Evolutionary conservation across 2,329 filamentous ascomycete genomes (phyloP).

Genomic region (Pseudocercospora fuligena): DNA sequence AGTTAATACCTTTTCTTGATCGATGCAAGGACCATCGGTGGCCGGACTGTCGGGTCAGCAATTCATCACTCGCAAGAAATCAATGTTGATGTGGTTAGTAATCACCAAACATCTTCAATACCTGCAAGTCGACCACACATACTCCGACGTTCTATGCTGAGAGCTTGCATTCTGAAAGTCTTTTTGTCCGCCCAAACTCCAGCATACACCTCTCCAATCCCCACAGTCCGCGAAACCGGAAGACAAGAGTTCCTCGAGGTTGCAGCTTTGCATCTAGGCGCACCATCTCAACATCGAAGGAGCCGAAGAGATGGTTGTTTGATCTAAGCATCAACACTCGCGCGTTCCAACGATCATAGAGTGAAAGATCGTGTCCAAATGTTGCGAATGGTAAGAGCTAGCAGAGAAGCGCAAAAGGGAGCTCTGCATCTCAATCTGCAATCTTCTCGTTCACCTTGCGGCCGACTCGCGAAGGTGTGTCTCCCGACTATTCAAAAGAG

Average conservation of each 20-base stretch:
- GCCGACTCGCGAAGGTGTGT: neutral
- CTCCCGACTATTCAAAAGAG: too few relatives aligned
- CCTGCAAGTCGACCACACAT: neutral
- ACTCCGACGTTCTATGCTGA: neutral
- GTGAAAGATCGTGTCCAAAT: neutral
- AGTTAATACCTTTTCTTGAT: neutral
- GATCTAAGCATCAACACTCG: neutral
- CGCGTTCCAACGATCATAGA: neutral
- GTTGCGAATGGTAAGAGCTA: neutral
- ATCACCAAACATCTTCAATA: neutral
- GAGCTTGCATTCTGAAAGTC: neutral
- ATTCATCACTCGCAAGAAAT: neutral
- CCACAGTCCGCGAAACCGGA: neutral
- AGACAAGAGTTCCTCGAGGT: neutral
- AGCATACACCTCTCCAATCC: slow-evolving; percentile 3
- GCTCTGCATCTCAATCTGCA: neutral
- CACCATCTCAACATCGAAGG: neutral
- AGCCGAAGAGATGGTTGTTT: neutral
- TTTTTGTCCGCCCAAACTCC: neutral
- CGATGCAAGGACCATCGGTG: neutral
- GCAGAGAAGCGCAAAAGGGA: neutral
- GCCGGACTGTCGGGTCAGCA: neutral
- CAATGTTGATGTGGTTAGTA: too few relatives aligned
- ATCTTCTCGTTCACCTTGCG: neutral
- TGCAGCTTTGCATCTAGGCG: neutral